phyloP scores from a whole-genome alignment of 1,139 yeast genomes.

The Blastobotrys serpentis region DNA sequence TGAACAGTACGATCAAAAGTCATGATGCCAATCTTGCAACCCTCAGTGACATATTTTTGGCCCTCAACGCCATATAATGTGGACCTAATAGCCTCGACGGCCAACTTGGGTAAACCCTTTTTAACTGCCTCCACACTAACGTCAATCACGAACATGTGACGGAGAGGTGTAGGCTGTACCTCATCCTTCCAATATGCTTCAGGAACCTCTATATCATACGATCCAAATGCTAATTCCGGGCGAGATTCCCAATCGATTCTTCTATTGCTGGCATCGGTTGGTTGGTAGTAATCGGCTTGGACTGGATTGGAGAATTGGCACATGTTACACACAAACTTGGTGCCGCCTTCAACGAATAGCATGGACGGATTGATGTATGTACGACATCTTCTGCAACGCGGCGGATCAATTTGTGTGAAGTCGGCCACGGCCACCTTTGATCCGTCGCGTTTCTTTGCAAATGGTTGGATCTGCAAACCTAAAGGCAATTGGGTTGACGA shows the following conservation, averaged over 20 bases:
- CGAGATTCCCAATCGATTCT: conserved; percentile 62
- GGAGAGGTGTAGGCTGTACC: conserved; percentile 49
- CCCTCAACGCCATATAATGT: conserved; percentile 43
- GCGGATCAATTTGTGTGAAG: conserved; percentile 61
- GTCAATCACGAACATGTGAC: conserved; percentile 78
- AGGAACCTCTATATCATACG: conserved; percentile 83
- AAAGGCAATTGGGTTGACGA: conserved; percentile 74
- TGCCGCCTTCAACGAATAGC: conserved; percentile 61
- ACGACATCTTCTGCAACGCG: conserved; percentile 89
- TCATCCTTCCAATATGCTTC: conserved; percentile 60
- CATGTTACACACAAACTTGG: conserved; percentile 76
- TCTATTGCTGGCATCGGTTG: conserved; percentile 59
- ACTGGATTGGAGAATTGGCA: conserved; percentile 77
- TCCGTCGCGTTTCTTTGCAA: conserved; percentile 48
- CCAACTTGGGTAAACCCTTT: conserved; percentile 61
- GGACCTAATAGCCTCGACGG: conserved; percentile 71
- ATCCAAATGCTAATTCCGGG: conserved; percentile 80
- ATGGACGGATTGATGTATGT: conserved; percentile 85
- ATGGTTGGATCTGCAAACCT: conserved; percentile 79
- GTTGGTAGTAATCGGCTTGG: conserved; percentile 65
- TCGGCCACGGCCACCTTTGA: conserved; percentile 65
- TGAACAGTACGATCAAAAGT: conserved; percentile 74
- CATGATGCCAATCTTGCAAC: conserved; percentile 62
- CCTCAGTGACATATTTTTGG: conserved; percentile 37
- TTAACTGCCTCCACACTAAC: conserved; percentile 62